phyloP scores from a whole-genome alignment of 2,329 filamentous ascomycete species.

The Didymella pinodella region DNA sequence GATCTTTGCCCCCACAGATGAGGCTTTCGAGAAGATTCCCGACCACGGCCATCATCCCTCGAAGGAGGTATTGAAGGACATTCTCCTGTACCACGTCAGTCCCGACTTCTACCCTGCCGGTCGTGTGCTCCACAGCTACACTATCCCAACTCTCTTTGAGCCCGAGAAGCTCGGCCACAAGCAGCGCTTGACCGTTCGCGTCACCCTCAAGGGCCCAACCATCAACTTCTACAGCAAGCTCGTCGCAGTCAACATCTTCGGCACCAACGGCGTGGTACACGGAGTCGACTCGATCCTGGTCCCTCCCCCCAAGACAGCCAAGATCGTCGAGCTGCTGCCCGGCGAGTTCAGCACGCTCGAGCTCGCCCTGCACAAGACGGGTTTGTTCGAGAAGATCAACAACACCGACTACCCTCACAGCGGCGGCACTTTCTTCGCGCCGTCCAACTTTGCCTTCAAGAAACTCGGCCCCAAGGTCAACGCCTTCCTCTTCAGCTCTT shows the following conservation, averaged over 20 bases:
- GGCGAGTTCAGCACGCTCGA: slow-evolving; percentile 79
- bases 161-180: slow-evolving; percentile 61
- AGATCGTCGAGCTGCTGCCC: slow-evolving; percentile 72
- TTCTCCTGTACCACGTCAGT: slow-evolving; percentile 79
- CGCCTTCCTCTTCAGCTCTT: slow-evolving; percentile 83
- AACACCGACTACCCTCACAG: slow-evolving; percentile 57
- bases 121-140: slow-evolving; percentile 73
- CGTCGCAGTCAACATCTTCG: slow-evolving; percentile 72
- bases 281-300: slow-evolving; percentile 77
- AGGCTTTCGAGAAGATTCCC: slow-evolving; percentile 74
- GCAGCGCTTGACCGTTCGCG: slow-evolving; percentile 76
- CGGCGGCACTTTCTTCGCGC: slow-evolving; percentile 82
- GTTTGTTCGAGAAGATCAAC: slow-evolving; percentile 68
- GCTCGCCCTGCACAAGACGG: slow-evolving; percentile 77
- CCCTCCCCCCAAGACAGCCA: slow-evolving; percentile 72
- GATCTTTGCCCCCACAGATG: slow-evolving; percentile 79
- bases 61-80: slow-evolving; percentile 72
- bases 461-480: slow-evolving; percentile 76
- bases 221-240: slow-evolving; percentile 82
- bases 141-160: slow-evolving; percentile 73
- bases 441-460: slow-evolving; percentile 80
- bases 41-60: slow-evolving; percentile 66
- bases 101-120: slow-evolving; percentile 71
- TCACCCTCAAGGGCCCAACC: slow-evolving; percentile 68
- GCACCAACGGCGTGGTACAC: slow-evolving; percentile 83